Evolutionary conservation across 495 filamentous ascomycete genomes (phyloP).

Genomic region (Tuber brumale): DNA sequence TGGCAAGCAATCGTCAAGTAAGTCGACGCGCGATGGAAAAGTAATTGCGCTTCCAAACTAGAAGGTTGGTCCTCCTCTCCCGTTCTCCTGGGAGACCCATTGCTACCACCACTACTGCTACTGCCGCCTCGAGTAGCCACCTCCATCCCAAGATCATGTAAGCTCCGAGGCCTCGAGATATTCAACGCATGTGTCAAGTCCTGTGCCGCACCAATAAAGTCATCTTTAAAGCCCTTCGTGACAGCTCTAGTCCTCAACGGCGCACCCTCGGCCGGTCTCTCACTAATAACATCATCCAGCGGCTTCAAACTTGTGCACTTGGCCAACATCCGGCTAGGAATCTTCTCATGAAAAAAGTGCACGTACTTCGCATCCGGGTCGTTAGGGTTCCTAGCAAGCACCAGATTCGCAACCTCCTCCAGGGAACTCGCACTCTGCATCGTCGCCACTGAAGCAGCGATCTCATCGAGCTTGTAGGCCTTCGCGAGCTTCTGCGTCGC

Average conservation of each 20-base stretch:
- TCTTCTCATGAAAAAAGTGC: slow-evolving; percentile 84
- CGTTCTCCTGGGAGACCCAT: slow-evolving; percentile 47
- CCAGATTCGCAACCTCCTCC: slow-evolving; percentile 68
- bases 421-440: slow-evolving; percentile 75
- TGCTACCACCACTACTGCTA: slow-evolving; percentile 42
- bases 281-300: slow-evolving; percentile 59
- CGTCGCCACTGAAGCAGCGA: slow-evolving; percentile 70
- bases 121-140: slow-evolving; percentile 48
- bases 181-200: slow-evolving; percentile 62
- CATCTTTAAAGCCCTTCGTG: slow-evolving; percentile 68
- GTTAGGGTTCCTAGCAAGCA: slow-evolving; percentile 57
- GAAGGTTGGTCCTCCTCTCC: slow-evolving; percentile 65
- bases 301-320: slow-evolving; percentile 61
- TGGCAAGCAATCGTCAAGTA: slow-evolving; percentile 65
- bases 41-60: slow-evolving; percentile 63
- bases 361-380: slow-evolving; percentile 71
- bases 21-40: slow-evolving; percentile 70
- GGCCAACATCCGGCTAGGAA: slow-evolving; percentile 66
- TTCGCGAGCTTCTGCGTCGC: slow-evolving; percentile 67
- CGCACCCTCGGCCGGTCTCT: slow-evolving; percentile 56
- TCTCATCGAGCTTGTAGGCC: slow-evolving; percentile 72
- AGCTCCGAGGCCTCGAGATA: slow-evolving; percentile 51
- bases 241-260: slow-evolving; percentile 64
- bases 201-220: slow-evolving; percentile 57
- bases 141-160: slow-evolving; percentile 46